phyloP scores from a whole-genome alignment of 148 eudicot genomes.

The Rhododendron vialii region DNA sequence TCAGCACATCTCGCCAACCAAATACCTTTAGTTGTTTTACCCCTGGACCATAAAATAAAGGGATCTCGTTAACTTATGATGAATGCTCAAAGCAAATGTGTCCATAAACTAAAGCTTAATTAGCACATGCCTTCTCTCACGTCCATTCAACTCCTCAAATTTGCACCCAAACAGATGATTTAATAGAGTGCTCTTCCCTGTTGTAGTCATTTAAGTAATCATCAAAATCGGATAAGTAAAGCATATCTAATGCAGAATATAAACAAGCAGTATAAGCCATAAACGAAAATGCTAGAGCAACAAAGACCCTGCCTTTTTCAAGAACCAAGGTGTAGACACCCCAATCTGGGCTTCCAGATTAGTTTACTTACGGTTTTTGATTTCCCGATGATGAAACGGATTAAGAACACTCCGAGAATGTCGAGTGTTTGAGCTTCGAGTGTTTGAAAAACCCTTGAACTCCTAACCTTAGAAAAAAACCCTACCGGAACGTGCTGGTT shows the following conservation, averaged over 20 bases:
- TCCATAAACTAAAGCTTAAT: constrained; percentile 5
- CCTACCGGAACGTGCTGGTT: too few relatives aligned
- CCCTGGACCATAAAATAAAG: constrained; percentile 36
- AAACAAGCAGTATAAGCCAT: background rate
- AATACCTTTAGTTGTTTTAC: constrained; percentile 92
- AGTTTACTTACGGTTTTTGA: too few relatives aligned
- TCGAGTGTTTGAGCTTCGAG: too few relatives aligned
- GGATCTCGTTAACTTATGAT: constrained; percentile 1
- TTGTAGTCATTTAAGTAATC: constrained; percentile 8
- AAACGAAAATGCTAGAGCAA: too few relatives aligned
- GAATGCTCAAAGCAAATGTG: background rate
- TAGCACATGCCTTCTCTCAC: constrained; percentile 63
- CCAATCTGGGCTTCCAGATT: too few relatives aligned
- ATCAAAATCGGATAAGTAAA: background rate
- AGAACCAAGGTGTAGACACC: too few relatives aligned
- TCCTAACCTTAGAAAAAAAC: too few relatives aligned
- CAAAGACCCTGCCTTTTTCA: too few relatives aligned
- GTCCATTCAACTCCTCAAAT: constrained; percentile 94
- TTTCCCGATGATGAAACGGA: too few relatives aligned
- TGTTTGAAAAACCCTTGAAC: too few relatives aligned
- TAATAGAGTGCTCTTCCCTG: constrained; percentile 91
- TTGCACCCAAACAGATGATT: constrained; percentile 71
- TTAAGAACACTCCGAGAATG: too few relatives aligned
- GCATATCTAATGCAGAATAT: background rate
- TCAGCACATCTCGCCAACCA: constrained; percentile 89